phyloP scores from a whole-genome alignment of 2,329 filamentous ascomycete genomes.

The Fusarium tuaranense region DNA sequence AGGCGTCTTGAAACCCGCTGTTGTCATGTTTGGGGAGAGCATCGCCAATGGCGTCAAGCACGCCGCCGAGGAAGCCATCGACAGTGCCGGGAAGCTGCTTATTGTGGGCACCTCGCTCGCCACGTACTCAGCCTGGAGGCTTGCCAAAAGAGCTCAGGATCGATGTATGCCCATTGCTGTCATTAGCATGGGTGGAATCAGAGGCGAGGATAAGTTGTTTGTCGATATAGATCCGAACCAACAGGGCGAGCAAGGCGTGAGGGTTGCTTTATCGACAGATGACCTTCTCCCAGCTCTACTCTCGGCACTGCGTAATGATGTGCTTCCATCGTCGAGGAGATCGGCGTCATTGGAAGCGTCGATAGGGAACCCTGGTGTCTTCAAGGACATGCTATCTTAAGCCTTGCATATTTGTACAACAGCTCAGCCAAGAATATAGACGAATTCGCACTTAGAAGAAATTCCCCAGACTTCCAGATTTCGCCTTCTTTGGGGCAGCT shows the following conservation, averaged over 20 bases:
- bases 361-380: slow-evolving; percentile 51
- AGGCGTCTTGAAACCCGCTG: slow-evolving; percentile 90
- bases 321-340: slow-evolving; percentile 8
- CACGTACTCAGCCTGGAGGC: slow-evolving; percentile 93
- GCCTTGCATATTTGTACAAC: slow-evolving; percentile 32
- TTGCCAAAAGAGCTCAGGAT: slow-evolving; percentile 86
- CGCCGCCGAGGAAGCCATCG: slow-evolving; percentile 83
- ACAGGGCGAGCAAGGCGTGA: slow-evolving; percentile 63
- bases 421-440: slow-evolving; percentile 28
- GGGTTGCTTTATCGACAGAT: slow-evolving; percentile 69
- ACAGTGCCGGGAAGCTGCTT: slow-evolving; percentile 79
- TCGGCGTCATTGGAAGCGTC: slow-evolving; percentile 25
- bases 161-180: slow-evolving; percentile 87
- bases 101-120: slow-evolving; percentile 91
- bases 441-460: slow-evolving; percentile 59
- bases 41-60: slow-evolving; percentile 77
- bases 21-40: slow-evolving; percentile 96
- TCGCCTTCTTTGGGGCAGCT: slow-evolving; percentile 41
- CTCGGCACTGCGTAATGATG: slow-evolving; percentile 57
- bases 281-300: slow-evolving; percentile 68
- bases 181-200: slow-evolving; percentile 86
- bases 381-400: slow-evolving; percentile 72
- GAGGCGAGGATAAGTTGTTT: slow-evolving; percentile 82
- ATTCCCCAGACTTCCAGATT: slow-evolving; percentile 53
- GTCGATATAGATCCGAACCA: slow-evolving; percentile 64